These are phyloP conservation scores for Sporothrix luriei DNA, from an alignment of 2,329 filamentous ascomycete species.

Conservation along the genomic window DNA sequence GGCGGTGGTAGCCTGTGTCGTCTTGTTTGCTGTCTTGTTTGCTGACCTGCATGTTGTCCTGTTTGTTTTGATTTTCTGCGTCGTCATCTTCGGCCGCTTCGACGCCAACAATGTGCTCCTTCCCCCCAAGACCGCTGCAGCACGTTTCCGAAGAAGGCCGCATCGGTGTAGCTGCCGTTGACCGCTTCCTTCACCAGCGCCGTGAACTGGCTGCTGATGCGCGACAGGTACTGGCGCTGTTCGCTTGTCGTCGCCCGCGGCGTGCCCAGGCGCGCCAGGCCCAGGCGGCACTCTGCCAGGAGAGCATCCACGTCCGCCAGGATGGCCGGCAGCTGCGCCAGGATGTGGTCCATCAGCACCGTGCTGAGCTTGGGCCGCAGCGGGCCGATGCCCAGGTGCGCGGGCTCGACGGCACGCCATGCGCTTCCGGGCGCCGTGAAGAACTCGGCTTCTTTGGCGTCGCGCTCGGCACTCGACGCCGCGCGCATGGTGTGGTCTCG, in stretches of 20 bases:
- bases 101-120: background rate
- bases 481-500: conserved; percentile 46
- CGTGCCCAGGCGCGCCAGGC: conserved; percentile 42
- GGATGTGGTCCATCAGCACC: conserved; percentile 54
- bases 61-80: background rate
- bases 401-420: conserved; percentile 45
- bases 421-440: conserved; percentile 45
- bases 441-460: conserved; percentile 48
- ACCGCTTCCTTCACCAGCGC: conserved; percentile 38
- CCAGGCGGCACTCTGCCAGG: conserved; percentile 42
- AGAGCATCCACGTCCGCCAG: conserved; percentile 48
- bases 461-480: conserved; percentile 43
- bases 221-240: conserved; percentile 41
- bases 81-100: conserved; percentile 29
- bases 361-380: conserved; percentile 55
- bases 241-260: conserved; percentile 27
- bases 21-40: background rate
- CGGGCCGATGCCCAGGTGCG: conserved; percentile 51
- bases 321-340: conserved; percentile 50
- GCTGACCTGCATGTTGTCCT: conserved; percentile 29
- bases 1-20: conserved; percentile 45
- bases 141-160: conserved; percentile 35
- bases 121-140: background rate
- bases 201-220: conserved; percentile 39
- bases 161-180: conserved; percentile 40